Conservation (phyloP, 2,329 filamentous ascomycete genomes). For the Fusarium tanahbumbuense region DNA sequence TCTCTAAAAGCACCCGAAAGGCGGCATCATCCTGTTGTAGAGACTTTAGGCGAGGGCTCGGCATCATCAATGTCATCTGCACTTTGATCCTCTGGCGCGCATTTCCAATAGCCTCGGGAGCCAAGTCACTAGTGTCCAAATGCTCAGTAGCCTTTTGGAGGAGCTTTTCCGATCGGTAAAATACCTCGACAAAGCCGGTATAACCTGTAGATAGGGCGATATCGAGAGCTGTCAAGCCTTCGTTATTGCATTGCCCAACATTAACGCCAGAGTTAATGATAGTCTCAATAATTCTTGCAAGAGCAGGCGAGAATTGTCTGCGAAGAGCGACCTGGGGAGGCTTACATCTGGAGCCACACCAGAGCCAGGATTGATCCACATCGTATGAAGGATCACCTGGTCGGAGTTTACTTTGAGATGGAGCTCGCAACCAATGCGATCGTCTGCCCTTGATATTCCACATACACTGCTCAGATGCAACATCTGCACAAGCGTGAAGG, state of each 20-base stretch:
- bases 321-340: background rate
- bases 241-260: background rate
- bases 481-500: constrained; percentile 37
- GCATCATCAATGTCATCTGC: constrained; percentile 27
- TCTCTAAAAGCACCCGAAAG: background rate
- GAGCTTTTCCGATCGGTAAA: constrained; percentile 14
- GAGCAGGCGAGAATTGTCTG: background rate
- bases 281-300: constrained; percentile 19
- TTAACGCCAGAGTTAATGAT: constrained; percentile 14
- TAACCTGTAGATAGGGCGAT: constrained; percentile 22
- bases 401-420: constrained; percentile 8
- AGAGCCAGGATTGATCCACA: background rate
- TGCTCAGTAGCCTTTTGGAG: constrained; percentile 2
- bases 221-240: constrained; percentile 22
- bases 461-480: constrained; percentile 18
- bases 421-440: background rate
- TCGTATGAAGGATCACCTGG: background rate
- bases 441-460: constrained; percentile 8
- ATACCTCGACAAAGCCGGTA: constrained; percentile 21
- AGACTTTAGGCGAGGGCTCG: background rate
- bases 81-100: background rate
- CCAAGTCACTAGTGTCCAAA: background rate
- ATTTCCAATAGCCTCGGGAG: background rate
- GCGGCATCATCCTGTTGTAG: background rate
- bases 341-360: background rate